Base-by-base conservation (phyloP, 306 rosid species). In the Carpinus fangiana region DNA sequence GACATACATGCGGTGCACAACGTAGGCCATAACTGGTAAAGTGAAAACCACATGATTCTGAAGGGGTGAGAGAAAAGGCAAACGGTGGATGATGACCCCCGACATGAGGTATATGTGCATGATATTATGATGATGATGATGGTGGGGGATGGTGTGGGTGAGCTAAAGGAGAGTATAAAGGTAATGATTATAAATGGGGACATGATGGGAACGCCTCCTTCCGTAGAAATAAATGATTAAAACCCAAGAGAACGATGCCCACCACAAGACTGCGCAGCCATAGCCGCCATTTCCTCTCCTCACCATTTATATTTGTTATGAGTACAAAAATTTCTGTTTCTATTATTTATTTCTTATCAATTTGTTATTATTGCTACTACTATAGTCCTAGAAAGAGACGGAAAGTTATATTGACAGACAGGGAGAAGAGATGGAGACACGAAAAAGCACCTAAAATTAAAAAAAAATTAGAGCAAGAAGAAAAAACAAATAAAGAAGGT, bases 241-340 rank as follows among this genome's bases (percentile, higher is more conserved):
- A 57, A 51, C 17, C 7, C 20, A 76, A 68, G 56, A 62, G 23
- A 26, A 53, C 68, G 34, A 18, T 28, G 14, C 65, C n/a, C 31
- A 57, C 48, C 60, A 73, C 74, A 77, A 45, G 68, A 75, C 85
- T 71, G 93, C 88, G 98, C 98, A 88, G 97, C 88, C 96, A 84
- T 18, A 86, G 96, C 97, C 94, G 98, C 95, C 95, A 83, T 83
- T 83, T 84, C 68, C 76, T 38, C 78, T 56, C 73, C 73, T 50
- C 13, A 1, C 3, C 36, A 62, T 61, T 38, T 53, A 23, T 73
- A 8, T 47, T 74, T 47, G 46, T 78, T 34, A n/a, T 64, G 50
- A 52, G 70, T 28, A 65, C 59, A 43, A 52, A 8, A 8, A 16
- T 64, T 13, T 26, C 36, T 41, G 2, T 73, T 66, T 18, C 67